These are phyloP conservation scores for Tolypocladium ophioglossoides DNA, from an alignment of 2,329 filamentous ascomycete genomes.

Conservation along the genomic window DNA sequence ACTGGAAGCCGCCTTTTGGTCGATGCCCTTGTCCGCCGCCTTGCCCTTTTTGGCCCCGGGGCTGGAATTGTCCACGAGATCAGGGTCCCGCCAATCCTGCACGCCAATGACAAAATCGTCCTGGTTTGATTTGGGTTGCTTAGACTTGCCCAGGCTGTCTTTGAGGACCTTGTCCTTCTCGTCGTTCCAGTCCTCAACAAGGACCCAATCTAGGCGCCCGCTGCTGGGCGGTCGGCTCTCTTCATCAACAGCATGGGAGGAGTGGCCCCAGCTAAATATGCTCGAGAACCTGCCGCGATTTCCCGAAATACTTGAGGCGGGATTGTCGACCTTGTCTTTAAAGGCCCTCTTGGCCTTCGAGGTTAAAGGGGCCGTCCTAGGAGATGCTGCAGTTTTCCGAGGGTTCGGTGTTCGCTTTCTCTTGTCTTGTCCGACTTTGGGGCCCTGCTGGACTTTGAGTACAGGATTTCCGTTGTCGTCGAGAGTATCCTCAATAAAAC, in stretches of 20 bases:
- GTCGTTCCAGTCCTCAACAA: constrained; percentile 56
- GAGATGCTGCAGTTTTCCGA: constrained; percentile 12
- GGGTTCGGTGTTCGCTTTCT: constrained; percentile 23
- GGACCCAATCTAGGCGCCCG: constrained; percentile 63
- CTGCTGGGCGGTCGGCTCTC: constrained; percentile 60
- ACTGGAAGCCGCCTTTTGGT: background rate
- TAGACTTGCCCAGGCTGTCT: constrained; percentile 24
- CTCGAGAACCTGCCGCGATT: constrained; percentile 33
- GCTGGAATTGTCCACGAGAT: constrained; percentile 25
- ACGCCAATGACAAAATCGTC: constrained; percentile 68
- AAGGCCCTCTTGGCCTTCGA: constrained; percentile 15
- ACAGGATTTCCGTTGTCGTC: constrained; percentile 49
- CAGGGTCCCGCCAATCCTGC: constrained; percentile 77
- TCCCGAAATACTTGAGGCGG: constrained; percentile 8
- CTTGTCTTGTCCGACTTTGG: constrained; percentile 23
- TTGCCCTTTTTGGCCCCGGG: constrained; percentile 3
- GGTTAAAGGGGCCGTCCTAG: constrained; percentile 2
- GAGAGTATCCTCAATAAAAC: constrained; percentile 48
- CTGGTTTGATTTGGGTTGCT: constrained; percentile 9
- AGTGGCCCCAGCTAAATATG: constrained; percentile 25
- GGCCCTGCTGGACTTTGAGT: constrained; percentile 40
- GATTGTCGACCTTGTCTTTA: constrained; percentile 12
- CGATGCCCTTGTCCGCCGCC: background rate
- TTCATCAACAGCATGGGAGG: constrained; percentile 25
- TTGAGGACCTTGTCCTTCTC: constrained; percentile 33